Evolutionary conservation across 257 asterid species (phyloP).

Genomic region (Forsythia suspensa): DNA sequence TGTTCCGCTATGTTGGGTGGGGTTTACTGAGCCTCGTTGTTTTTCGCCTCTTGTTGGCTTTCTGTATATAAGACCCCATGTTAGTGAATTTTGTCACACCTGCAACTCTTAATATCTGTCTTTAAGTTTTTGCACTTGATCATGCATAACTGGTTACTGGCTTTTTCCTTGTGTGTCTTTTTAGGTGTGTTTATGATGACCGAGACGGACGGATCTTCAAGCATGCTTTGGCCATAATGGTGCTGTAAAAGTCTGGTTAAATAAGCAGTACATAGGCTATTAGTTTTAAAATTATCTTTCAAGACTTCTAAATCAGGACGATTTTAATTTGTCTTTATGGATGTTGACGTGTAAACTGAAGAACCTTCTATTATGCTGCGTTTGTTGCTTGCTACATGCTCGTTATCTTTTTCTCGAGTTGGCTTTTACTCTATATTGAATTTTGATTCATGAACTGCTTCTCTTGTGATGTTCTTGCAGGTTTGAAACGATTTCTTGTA

Average conservation of each 20-base stretch:
- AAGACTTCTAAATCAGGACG: slow-evolving; percentile 24
- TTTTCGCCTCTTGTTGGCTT: slow-evolving; percentile 9
- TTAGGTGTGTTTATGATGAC: slow-evolving; percentile 49
- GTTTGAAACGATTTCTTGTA: background rate
- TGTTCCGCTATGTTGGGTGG: slow-evolving; percentile 53
- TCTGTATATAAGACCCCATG: slow-evolving; percentile 83
- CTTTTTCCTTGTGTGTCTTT: slow-evolving; percentile 18
- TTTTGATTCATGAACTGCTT: background rate
- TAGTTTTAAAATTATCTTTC: slow-evolving; percentile 35
- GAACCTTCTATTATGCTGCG: background rate
- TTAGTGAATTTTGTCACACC: slow-evolving; percentile 37
- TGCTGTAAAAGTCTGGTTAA: slow-evolving; percentile 31
- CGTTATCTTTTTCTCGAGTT: too few relatives aligned
- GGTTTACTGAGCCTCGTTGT: slow-evolving; percentile 39
- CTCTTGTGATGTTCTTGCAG: background rate
- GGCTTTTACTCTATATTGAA: background rate
- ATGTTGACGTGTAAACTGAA: slow-evolving; percentile 17
- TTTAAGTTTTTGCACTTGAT: background rate
- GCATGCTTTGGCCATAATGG: slow-evolving; percentile 63
- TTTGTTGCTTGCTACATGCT: background rate
- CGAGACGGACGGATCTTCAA: slow-evolving; percentile 24
- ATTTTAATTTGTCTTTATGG: slow-evolving; percentile 27
- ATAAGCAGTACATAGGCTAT: slow-evolving; percentile 39
- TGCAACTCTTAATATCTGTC: background rate
- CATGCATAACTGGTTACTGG: background rate